Evolutionary conservation across 1,284 basidiomycete genomes (phyloP), one percentile per base, ranked within the genome.

Genomic region (Pyrrhoderma lamaoense): DNA sequence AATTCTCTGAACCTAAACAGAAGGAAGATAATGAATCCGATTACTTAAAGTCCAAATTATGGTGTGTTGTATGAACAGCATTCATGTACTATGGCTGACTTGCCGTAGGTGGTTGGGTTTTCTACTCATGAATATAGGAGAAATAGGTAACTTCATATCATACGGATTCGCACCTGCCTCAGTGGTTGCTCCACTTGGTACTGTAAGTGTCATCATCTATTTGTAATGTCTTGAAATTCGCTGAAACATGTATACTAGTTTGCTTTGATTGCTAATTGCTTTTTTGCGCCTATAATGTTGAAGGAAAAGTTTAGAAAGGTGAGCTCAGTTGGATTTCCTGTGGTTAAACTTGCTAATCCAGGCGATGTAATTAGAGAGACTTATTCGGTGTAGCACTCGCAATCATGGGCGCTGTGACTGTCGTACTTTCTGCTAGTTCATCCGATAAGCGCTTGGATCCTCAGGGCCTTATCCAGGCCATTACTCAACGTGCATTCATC

Each of bases 121-220:
- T 56, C 61, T 80, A 9, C 72, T 97, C 42, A 95, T 98, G 85
- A 89, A 90, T 57, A 56, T 96, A 9, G 95, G 95, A 13, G 95
- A 99, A 70, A 68, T 82, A 21, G 90, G 91, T 11, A 97, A 97
- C 64, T 97, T 97, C 57, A 78, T 93, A 51, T 88, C 89, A 1
- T 97, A 92, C 59, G 88, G 80, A 0, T 89, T 85, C 57, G 85
- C 94, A 4, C 94, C 95, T 2, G 93, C 94, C 7, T 91, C 87
- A 18, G 74, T 97, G 11, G 93, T 98, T n/a, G 94, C 95, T 1
- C 95, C 94, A 16, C 74, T 98, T 5, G 93, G 94, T 27, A 94
- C 91, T 27, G 91, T 93, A 60, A 70, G 83, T 43, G 42, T 25
- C 47, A 23, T 47, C 47, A 36, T 14, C 18, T 14, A 37, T 34